A percentile compares a stretch with the other conserved stretches of the same genome.
These are phyloP conservation scores for Prototheca cutis DNA, from an alignment of 163 green algal species.

Conservation along the genomic window DNA sequence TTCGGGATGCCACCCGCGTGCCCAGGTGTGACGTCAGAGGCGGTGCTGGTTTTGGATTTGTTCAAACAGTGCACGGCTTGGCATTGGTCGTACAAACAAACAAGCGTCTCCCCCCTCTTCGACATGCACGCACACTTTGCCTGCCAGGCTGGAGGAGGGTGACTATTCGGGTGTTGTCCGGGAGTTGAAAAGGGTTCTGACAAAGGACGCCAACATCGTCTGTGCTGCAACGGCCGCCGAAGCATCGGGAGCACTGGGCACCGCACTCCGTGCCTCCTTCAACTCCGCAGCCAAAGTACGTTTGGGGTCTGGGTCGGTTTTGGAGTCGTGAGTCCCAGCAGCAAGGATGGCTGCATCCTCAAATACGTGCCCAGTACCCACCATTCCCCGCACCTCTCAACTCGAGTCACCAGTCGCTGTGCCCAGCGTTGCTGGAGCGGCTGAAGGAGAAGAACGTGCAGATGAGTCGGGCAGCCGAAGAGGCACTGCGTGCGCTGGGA, in stretches of 20 bases:
- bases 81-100: too few species aligned
- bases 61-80: too few species aligned
- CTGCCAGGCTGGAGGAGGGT: constrained; percentile 32
- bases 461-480: constrained; percentile 22
- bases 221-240: constrained; percentile 56
- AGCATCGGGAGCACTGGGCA: constrained; percentile 13
- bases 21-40: constrained; percentile 15
- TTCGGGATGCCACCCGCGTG: constrained; percentile 52
- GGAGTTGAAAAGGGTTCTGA: constrained; percentile 66
- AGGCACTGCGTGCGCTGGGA: constrained; percentile 18
- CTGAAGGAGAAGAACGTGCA: constrained; percentile 88
- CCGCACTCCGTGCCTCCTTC: constrained; percentile 60
- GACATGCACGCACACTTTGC: background rate
- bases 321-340: too few species aligned
- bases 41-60: background rate
- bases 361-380: too few species aligned
- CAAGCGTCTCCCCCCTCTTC: too few species aligned
- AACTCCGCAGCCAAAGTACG: constrained; percentile 29
- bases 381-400: too few species aligned
- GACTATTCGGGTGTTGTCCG: constrained; percentile 77
- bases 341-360: too few species aligned
- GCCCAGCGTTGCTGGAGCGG: constrained; percentile 68
- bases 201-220: constrained; percentile 66
- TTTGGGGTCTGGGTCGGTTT: too few species aligned
- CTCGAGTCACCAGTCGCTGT: constrained; percentile 17